Evolutionary conservation across 306 rosid genomes (phyloP), one percentile per base, ranked within the genome.

Genomic region (Prosopis cineraria): DNA sequence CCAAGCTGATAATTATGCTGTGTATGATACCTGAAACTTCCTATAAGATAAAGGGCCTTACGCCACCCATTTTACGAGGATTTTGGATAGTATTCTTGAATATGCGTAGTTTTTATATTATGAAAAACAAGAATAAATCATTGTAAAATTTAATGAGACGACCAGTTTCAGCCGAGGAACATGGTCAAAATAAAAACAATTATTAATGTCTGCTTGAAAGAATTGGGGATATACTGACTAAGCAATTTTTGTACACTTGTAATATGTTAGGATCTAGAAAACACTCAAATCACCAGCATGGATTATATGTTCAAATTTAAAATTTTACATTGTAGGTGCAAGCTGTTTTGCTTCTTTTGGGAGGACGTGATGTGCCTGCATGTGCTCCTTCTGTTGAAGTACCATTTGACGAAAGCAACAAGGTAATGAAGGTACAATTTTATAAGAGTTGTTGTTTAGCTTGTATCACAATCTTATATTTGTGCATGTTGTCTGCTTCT

Each of bases 341-440:
- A 83, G 97, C 98, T 1, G 98, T 94, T 85, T 89, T 94, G 71
- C 82, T 94, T 78, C 92, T 94, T 63, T 84, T 94, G 84, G 98
- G 97, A 73, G 97, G 97, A 43, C 87, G 89, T 27, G 91, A 88
- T 83, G 63, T 83, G 75, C 97, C 86, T 70, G 74, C 86, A n/a
- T 83, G 88, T 16, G 72, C 82, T 70, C 88, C 97, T 47, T 55
- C 90, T 1, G 80, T 89, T 59, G 95, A 89, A 81, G 80, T 70
- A 30, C 88, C 93, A 39, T 85, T 80, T 58, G 85, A 82, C 77
- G 95, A 87, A 63, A 87, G 81, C 79, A 81, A 73, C 88, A 89
- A 81, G 95, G 98, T 92, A 92, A 83, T 82, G 53, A 34, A 52
- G 47, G 77, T 74, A 36, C 72, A 72, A 67, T 84, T 78, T 56